These are phyloP conservation scores for Cornus suecica DNA, from an alignment of 148 eudicot species.

Conservation along the genomic window DNA sequence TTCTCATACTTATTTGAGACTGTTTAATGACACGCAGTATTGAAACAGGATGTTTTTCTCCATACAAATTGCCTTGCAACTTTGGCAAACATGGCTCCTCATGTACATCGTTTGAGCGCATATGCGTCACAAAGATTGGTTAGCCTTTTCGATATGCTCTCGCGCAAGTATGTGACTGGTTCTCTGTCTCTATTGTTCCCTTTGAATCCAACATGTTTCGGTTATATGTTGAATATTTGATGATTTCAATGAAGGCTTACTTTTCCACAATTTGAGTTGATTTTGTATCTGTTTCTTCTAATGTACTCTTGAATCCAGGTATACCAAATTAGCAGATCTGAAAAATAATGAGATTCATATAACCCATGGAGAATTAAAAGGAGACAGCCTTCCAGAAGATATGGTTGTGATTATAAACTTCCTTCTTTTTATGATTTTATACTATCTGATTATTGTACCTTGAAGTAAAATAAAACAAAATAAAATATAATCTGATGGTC, in stretches of 20 bases:
- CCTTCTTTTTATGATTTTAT: not conserved
- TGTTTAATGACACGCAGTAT: conserved; percentile 10
- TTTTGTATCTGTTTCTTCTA: conserved; percentile 4
- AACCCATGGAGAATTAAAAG: conserved; percentile 39
- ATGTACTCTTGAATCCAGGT: conserved; percentile 40
- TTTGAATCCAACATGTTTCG: not conserved
- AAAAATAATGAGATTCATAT: conserved; percentile 56
- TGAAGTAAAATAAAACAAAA: no score
- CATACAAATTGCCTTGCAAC: conserved; percentile 95
- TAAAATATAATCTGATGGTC: not conserved
- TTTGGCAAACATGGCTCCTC: conserved; percentile 98
- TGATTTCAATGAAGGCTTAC: not conserved
- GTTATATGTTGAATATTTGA: not conserved
- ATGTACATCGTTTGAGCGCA: conserved; percentile 83
- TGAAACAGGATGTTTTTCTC: conserved; percentile 87
- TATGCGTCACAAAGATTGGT: conserved; percentile 93
- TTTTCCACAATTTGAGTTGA: not conserved
- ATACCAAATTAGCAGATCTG: conserved; percentile 73
- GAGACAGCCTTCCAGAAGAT: conserved; percentile 54
- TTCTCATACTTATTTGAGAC: not conserved
- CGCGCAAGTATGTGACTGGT: conserved; percentile 69
- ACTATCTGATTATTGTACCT: not conserved
- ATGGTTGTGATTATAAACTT: conserved; percentile 22
- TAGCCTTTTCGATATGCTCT: conserved; percentile 86
- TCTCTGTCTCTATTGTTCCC: not conserved